Evolutionary conservation across 176 grass and related monocot genomes (phyloP), one percentile per base, ranked within the genome.

Genomic region (Bothriochloa decipiens): DNA sequence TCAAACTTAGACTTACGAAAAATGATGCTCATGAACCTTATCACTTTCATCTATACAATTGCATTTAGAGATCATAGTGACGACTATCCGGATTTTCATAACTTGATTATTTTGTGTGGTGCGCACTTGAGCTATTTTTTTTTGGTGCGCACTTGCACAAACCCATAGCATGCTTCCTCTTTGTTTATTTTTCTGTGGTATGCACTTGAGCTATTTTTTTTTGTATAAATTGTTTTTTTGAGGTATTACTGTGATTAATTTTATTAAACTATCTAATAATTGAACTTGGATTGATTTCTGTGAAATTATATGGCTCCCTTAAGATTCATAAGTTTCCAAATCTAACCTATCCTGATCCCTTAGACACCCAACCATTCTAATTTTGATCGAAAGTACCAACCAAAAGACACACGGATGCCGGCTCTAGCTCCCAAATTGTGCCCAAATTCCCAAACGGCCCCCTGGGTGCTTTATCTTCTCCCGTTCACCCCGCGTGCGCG

Each of bases 361-460:
- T 57, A 1, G 17, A 17, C 7, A 58, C 53, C 53, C 2, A n/a
- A 58, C n/a, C 9, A 62, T 62, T 62, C n/a, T n/a, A 25, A 61
- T 61, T 61, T 61, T 9, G 3, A 61, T 61, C 8, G 0, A 10
- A 61, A 61, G 55, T 61, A 9, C 22, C 57, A 61, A 61, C 58
- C 58, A 26, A 62, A 62, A 61, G 57, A 61, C 9, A 25, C 57
- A n/a, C 53, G 55, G 57, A 23, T 61, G 58, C 58, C 58, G 26
- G 58, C 58, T 26, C 58, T 26, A 36, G 57, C 57, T 61, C 25
- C 57, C 57, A 36, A 36, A 36, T 26, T 62, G n/a, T 62, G 58
- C 58, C 58, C 57, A 62, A 62, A 62, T 23, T 26, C n/a, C 58
- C 57, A 61, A 61, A 61, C 57, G 57, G 57, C n/a, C n/a, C 57